Evolutionary conservation across 106 monocot species (phyloP).

Genomic region (Dendrobium catenatum): DNA sequence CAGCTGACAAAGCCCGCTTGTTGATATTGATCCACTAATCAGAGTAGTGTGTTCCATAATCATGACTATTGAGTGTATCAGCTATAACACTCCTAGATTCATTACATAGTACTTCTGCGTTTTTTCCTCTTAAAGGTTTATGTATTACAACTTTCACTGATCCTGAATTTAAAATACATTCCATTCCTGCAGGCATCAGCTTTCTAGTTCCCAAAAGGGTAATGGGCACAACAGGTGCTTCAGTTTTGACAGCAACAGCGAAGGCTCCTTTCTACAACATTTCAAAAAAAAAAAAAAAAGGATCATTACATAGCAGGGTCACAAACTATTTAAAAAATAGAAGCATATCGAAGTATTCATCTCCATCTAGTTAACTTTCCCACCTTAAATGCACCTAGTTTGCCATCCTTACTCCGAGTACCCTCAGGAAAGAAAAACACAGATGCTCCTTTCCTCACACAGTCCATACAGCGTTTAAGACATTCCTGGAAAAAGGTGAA

Average conservation of each 20-base stretch:
- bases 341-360: background rate
- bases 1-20: background rate
- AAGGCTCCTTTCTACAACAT: slow-evolving; percentile 88
- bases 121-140: slow-evolving; percentile 58
- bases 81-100: slow-evolving; percentile 65
- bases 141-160: slow-evolving; percentile 86
- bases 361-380: background rate
- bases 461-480: slow-evolving; percentile 76
- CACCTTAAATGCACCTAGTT: slow-evolving; percentile 83
- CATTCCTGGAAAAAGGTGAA: slow-evolving; percentile 47
- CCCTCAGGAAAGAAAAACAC: slow-evolving; percentile 99
- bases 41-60: slow-evolving; percentile 17
- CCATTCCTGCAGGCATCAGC: slow-evolving; percentile 88
- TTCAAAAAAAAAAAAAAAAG: background rate
- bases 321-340: background rate
- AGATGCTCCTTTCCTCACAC: slow-evolving; percentile 79
- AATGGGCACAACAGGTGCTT: slow-evolving; percentile 79
- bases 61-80: slow-evolving; percentile 59
- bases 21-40: slow-evolving; percentile 6
- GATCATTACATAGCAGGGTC: background rate
- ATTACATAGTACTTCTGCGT: slow-evolving; percentile 58
- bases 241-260: slow-evolving; percentile 75
- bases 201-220: slow-evolving; percentile 78
- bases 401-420: slow-evolving; percentile 88
- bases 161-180: slow-evolving; percentile 56